Evolutionary conservation across 306 rosid genomes (phyloP), one percentile per base, ranked within the genome.

Genomic region (Vigna radiata): DNA sequence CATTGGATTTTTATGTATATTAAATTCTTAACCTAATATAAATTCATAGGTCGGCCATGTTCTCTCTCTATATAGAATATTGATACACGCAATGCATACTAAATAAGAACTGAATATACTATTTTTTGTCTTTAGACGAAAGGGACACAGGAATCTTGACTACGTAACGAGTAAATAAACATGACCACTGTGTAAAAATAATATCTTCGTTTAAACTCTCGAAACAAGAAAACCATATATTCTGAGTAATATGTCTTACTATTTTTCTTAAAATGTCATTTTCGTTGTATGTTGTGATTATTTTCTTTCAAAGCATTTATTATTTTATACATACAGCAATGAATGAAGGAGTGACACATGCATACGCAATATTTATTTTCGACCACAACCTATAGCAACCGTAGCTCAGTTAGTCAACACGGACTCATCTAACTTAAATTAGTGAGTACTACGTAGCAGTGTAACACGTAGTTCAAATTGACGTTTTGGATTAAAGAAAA

Each of bases 31-130:
- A n/a, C 46, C 6, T 68, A 29, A 16, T 14, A 6, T 19, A 18
- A 21, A 62, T 33, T n/a, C 5, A 70, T 64, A 49, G 31, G 82
- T 82, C 70, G 72, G 72, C 60, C 80, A 83, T 72, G 47, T 77
- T 77, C 27, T 19, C 16, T 4, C 2, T 4, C 33, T 29, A 29
- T 29, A 29, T 33, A 39, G 53, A 70, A 82, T 67, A 74, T 59
- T 21, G 18, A 18, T 33, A 36, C 73, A 68, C 77, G 72, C 59
- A 60, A 68, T 27, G 1, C 72, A 69, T 13, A 52, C 54, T 17
- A 39, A 59, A 43, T 27, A 29, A 43, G 59, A 74, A 33, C 33
- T 61, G 36, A 7, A 19, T 21, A 69, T 7, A 54, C 9, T 16
- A 19, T 8, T 66, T 63, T 44, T 11, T 11, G 6, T 53, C 37